A percentile compares a stretch with the other conserved stretches of the same genome.
These are phyloP conservation scores for Aureobasidium lini DNA, from an alignment of 2,329 filamentous ascomycete species.

Conservation along the genomic window DNA sequence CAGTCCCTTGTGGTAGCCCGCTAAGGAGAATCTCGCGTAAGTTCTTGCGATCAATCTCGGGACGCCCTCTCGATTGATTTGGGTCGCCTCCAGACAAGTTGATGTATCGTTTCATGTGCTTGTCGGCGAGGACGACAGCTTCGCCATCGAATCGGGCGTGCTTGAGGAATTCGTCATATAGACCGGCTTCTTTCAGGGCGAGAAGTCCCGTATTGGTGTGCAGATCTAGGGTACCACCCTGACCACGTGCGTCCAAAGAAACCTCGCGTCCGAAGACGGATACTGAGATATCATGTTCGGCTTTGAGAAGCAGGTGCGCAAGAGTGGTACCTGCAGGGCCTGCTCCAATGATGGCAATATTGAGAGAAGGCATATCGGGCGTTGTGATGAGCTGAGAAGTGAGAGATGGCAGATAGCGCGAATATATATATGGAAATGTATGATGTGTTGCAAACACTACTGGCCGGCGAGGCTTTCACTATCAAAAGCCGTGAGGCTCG, in stretches of 20 bases:
- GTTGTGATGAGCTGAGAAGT: too few species aligned
- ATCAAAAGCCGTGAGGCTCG: too few species aligned
- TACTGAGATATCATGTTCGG: conserved; percentile 17
- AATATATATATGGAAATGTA: too few species aligned
- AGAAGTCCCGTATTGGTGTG: conserved; percentile 27
- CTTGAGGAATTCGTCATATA: conserved; percentile 28
- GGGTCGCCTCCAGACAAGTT: conserved; percentile 21
- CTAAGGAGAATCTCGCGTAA: conserved; percentile 29
- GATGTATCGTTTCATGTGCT: conserved; percentile 28
- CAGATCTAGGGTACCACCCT: conserved; percentile 33
- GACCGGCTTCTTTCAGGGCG: conserved; percentile 26
- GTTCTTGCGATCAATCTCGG: conserved; percentile 32
- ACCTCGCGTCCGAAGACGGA: conserved; percentile 29
- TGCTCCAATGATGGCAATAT: conserved; percentile 31
- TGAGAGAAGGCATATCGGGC: conserved; percentile 7
- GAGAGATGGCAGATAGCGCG: too few species aligned
- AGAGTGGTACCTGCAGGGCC: conserved; percentile 30
- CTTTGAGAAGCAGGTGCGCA: conserved; percentile 27
- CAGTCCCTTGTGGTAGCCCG: conserved; percentile 21
- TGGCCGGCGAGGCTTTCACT: too few species aligned
- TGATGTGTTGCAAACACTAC: too few species aligned
- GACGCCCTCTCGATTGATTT: conserved; percentile 25
- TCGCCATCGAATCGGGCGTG: conserved; percentile 36
- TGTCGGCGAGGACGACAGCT: conserved; percentile 35
- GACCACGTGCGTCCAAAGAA: conserved; percentile 22